Evolutionary conservation across 371 early-diverging fungal species (phyloP), one percentile per base, ranked within the genome.

Genomic region (Dichotomocladium elegans): DNA sequence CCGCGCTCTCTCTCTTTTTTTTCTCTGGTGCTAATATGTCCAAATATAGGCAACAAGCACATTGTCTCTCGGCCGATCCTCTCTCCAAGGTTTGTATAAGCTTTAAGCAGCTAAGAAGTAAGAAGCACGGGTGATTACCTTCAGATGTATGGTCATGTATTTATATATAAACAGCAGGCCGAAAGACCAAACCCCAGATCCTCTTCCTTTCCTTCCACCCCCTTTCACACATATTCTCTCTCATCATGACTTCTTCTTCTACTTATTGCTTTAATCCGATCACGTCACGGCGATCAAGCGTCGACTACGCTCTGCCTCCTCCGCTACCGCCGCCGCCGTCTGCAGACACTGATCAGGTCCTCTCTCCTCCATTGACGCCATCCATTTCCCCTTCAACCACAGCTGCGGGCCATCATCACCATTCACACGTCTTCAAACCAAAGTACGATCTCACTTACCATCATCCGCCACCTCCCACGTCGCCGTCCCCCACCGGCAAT

Each of bases 361-460:
- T 73, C 33, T 73, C 73, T 47, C 73, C 73, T 25, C 73, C 73
- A 14, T 55, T 69, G 34, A 73, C 73, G 28, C 73, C 73, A 27
- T 64, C 73, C 21, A 46, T 72, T 22, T 58, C 73, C 21, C 73
- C 62, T 21, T 57, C 57, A 30, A 47, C 47, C n/a, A n/a, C n/a
- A n/a, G n/a, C n/a, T n/a, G n/a, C n/a, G n/a, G n/a, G n/a, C n/a
- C n/a, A n/a, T n/a, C 54, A 65, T 30, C 64, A 57, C 37, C 71
- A 15, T 71, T 67, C 45, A 64, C n/a, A n/a, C n/a, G n/a, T n/a
- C n/a, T n/a, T n/a, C n/a, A n/a, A n/a, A n/a, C n/a, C n/a, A n/a
- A n/a, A n/a, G n/a, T n/a, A n/a, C n/a, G n/a, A n/a, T n/a, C n/a
- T n/a, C n/a, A n/a, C n/a, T n/a, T n/a, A n/a, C n/a, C n/a, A n/a